Base-by-base conservation (phyloP, 495 filamentous ascomycete species). In the Geopyxis carbonaria region DNA sequence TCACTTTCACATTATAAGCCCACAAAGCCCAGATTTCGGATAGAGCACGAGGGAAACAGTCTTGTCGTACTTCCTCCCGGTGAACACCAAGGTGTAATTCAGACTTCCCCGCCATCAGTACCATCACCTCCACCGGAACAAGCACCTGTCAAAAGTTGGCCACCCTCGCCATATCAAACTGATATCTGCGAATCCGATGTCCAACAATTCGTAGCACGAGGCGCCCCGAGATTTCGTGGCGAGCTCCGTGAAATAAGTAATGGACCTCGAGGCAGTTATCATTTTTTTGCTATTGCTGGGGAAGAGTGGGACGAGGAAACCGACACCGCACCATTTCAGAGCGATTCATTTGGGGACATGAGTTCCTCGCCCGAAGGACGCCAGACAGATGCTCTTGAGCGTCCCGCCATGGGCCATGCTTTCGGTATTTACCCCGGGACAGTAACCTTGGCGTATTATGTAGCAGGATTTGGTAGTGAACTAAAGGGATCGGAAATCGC, bases 401-500 rank as follows among this genome's bases (percentile, higher is more conserved):
- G 66, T 38, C 64, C 64, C 5, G 62, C 60, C 19, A 68, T 68
- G 64, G 56, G 56, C 5, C 57, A 57, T 49, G 60, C 58, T 28
- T 65, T 64, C 52, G 64, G 64, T 27, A 58, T 50, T 30, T 59
- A 55, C 30, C 57, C 64, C 5, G 64, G 64, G 38, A 68, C 64
- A 0, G 48, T 62, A 9, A 67, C 64, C 1, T 41, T 67, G 22
- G 59, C 57, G 31, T 60, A 56, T 45, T 63, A 58, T 37, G 53
- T 64, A 14, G 48, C 62, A 28, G 50, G 47, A 20, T 59, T 53
- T 23, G 51, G 52, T 19, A 56, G 43, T 32, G 39, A 35, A 13
- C 44, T 50, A 24, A 50, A 43, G 28, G 44, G 47, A 4, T 39
- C 37, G n/a, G 47, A 48, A 29, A 35, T 56, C 22, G 51, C 42